These are phyloP conservation scores for Backusella parvicylindrica DNA, from an alignment of 192 early-diverging fungal genomes.

Conservation along the genomic window DNA sequence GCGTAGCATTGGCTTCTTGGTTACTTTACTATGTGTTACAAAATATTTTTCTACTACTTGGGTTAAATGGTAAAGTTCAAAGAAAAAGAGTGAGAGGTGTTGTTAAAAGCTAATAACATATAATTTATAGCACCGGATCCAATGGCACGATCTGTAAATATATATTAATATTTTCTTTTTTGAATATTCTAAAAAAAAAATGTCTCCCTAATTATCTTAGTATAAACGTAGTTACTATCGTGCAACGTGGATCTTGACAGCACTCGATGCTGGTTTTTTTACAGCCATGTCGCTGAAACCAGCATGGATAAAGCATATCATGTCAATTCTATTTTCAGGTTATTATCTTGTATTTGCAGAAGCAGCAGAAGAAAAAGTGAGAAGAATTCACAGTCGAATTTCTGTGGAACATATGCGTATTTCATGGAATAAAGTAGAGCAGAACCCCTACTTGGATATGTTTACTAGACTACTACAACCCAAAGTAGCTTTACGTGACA, in stretches of 20 bases:
- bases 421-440: slow-evolving; percentile 84
- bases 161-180: background rate
- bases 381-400: slow-evolving; percentile 70
- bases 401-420: slow-evolving; percentile 83
- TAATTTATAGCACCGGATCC: slow-evolving; percentile 69
- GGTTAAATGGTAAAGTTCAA: slow-evolving; percentile 56
- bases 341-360: slow-evolving; percentile 87
- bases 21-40: slow-evolving; percentile 61
- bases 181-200: background rate
- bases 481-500: slow-evolving; percentile 30
- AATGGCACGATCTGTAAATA: slow-evolving; percentile 62
- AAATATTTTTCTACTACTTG: slow-evolving; percentile 68
- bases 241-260: slow-evolving; percentile 84
- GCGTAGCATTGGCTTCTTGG: slow-evolving; percentile 65
- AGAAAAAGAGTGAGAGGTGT: background rate
- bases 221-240: slow-evolving; percentile 92
- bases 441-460: slow-evolving; percentile 61
- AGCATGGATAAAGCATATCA: slow-evolving; percentile 68
- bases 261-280: slow-evolving; percentile 93
- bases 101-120: background rate
- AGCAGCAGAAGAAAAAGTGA: slow-evolving; percentile 80
- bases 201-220: slow-evolving; percentile 26
- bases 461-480: slow-evolving; percentile 47
- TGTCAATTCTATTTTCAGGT: slow-evolving; percentile 71
- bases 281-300: slow-evolving; percentile 81